Evolutionary conservation across 805 yeast genomes (phyloP).

Genomic region (Cyberlindnera mycetangii): DNA sequence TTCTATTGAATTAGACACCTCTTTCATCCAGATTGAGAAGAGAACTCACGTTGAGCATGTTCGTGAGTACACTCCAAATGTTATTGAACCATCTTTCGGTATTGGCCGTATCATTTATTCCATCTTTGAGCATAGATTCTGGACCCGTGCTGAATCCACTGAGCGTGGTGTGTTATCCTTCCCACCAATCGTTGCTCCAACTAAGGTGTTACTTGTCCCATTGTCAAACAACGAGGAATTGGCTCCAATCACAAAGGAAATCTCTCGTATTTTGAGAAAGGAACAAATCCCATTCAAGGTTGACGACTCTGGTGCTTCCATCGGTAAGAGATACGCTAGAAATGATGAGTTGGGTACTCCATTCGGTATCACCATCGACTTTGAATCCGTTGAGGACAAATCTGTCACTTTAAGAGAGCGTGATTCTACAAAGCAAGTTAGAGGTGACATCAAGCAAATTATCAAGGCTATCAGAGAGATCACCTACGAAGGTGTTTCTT

Average conservation of each 20-base stretch:
- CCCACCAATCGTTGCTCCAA: constrained; percentile 96
- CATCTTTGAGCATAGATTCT: constrained; percentile 89
- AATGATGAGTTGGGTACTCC: constrained; percentile 99
- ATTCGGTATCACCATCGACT: constrained; percentile 95
- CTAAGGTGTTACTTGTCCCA: constrained; percentile 94
- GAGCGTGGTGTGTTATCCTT: constrained; percentile 89
- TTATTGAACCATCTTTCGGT: constrained; percentile 99
- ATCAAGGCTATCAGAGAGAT: constrained; percentile 72
- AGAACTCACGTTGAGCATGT: constrained; percentile 82
- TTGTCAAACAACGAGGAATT: constrained; percentile 80
- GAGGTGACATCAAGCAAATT: constrained; percentile 79
- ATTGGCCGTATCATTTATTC: constrained; percentile 95
- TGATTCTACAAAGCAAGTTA: constrained; percentile 93
- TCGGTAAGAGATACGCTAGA: constrained; percentile 97
- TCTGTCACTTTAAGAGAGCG: constrained; percentile 96
- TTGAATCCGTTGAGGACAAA: constrained; percentile 83
- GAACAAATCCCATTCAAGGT: constrained; percentile 91
- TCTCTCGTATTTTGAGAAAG: constrained; percentile 68
- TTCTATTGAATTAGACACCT: constrained; percentile 67
- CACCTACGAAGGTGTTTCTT: constrained; percentile 68
- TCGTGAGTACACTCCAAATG: constrained; percentile 95
- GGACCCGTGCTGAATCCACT: constrained; percentile 89
- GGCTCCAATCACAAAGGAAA: constrained; percentile 67
- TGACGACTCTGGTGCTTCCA: constrained; percentile 95
- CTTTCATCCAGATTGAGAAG: constrained; percentile 72